Evolutionary conservation across 2,329 filamentous ascomycete genomes (phyloP), one percentile per base, ranked within the genome.

Genomic region (Aureobasidium pullulans): DNA sequence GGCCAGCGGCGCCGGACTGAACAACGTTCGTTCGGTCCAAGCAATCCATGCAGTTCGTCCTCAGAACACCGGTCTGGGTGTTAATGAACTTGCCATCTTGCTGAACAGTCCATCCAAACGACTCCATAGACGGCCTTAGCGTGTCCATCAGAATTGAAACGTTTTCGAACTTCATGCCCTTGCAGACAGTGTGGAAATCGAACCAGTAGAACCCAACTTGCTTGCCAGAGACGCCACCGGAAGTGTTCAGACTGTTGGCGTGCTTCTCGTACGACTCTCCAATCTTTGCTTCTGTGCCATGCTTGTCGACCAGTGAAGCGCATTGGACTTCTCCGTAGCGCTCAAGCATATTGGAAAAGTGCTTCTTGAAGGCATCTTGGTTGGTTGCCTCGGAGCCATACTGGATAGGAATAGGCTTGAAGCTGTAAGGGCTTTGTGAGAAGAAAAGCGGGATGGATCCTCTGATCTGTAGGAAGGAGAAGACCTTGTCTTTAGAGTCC

Each of bases 41-140:
- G 66, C 94, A 99, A 69, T 99, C 94, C 94, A 99, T 97, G 72
- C 94, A 99, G 69, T 99, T 99, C 1, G 91, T 96, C 59, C 94
- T 82, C n/a, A 97, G 72, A 6, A 96, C 83, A 1, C 92, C 92
- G 29, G 76, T 79, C 70, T 96, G 92, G 48, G 70, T 71, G 36
- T 73, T 72, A 19, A 73, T 60, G 2, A 76, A 63, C 23, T 72
- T 69, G 16, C 76, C 74, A 32, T 76, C 69, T 8, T 78, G 73
- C 13, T 81, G 71, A 11, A 89, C 81, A 0, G 88, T 90, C 75
- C 89, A 91, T 1, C 89, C 86, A 47, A 87, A 84, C 4, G 79
- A 77, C 44, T 88, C 84, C 10, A 96, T 76, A n/a, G 82, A 85
- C 4, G 79, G 75, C 31, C 82, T 82, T 4, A 97, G 73, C 0